A percentile compares a stretch with the other conserved stretches of the same genome.
Evolutionary conservation across 1,284 basidiomycete genomes (phyloP).

Genomic region (Trametes polyzona): DNA sequence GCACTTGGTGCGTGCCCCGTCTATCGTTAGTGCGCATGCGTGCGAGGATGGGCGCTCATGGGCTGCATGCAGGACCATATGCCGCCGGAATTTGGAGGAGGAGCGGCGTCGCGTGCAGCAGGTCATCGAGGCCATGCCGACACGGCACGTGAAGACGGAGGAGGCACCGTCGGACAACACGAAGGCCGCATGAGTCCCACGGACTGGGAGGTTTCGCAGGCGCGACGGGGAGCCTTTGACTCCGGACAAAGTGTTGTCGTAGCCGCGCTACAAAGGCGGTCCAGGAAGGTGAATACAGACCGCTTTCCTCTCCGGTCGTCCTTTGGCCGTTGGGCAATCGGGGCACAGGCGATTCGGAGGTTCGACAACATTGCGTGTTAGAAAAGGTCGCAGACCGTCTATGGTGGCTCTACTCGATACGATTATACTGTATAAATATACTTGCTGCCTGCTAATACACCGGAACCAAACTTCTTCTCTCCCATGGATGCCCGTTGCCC

Average conservation of each 20-base stretch:
- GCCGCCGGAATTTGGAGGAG: constrained; percentile 54
- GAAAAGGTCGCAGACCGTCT: not conserved
- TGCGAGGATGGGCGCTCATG: not conserved
- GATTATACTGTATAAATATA: constrained; percentile 13
- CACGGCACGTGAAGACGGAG: constrained; percentile 51
- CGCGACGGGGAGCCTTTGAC: too few relatives aligned
- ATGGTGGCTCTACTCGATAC: not conserved
- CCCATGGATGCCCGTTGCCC: not conserved
- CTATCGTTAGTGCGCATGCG: not conserved
- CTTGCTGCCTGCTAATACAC: not conserved
- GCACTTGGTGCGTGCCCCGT: constrained; percentile 47
- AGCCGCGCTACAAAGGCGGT: too few relatives aligned
- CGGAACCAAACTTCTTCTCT: not conserved
- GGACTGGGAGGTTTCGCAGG: too few relatives aligned
- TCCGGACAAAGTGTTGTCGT: too few relatives aligned
- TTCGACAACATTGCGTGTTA: too few relatives aligned
- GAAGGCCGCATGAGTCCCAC: constrained; percentile 11
- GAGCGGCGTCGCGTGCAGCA: constrained; percentile 60
- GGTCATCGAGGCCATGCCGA: constrained; percentile 65
- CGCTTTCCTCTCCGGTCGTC: too few relatives aligned
- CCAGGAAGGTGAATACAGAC: too few relatives aligned
- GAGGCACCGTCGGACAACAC: constrained; percentile 18
- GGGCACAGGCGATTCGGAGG: too few relatives aligned
- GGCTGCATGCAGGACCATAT: constrained; percentile 56
- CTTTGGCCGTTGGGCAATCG: too few relatives aligned